phyloP scores from a whole-genome alignment of 192 early-diverging fungal species.

The Thamnidium elegans region DNA sequence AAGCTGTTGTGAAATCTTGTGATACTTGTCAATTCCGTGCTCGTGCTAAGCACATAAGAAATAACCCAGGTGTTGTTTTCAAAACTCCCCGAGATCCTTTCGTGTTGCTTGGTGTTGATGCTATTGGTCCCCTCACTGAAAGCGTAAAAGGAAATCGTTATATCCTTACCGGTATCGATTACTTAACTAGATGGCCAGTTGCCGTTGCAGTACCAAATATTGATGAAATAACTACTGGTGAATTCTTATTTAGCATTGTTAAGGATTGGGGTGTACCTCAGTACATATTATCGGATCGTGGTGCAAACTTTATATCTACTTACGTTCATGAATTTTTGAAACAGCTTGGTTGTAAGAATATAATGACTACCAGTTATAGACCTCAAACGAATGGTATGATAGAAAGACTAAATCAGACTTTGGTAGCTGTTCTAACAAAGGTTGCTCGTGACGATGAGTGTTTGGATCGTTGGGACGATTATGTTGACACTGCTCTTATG shows the following conservation, averaged over 20 bases:
- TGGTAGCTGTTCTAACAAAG: constrained; percentile 16
- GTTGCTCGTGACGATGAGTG: neutral
- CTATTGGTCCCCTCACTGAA: constrained; percentile 7
- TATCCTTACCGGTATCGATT: constrained; percentile 29
- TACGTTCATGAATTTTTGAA: neutral
- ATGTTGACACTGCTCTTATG: constrained; percentile 9
- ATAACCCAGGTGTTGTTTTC: neutral
- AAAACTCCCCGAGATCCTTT: neutral
- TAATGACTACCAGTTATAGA: constrained; percentile 11
- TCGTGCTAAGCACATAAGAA: neutral
- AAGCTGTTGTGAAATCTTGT: too few species aligned
- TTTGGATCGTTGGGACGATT: neutral
- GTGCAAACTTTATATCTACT: constrained; percentile 12
- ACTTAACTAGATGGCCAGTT: constrained; percentile 28
- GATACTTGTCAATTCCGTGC: constrained; percentile 14
- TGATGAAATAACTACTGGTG: neutral
- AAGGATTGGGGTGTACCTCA: constrained; percentile 11
- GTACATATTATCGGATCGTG: constrained; percentile 20
- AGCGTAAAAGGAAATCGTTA: constrained; percentile 20
- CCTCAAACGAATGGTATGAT: constrained; percentile 18
- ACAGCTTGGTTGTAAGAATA: neutral
- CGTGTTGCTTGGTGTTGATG: neutral
- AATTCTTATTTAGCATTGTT: neutral
- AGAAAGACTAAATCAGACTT: constrained; percentile 25
- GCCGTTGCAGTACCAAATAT: constrained; percentile 9